Evolutionary conservation across 164 flowering plant species (phyloP).

Genomic region (Vitis amurensis): DNA sequence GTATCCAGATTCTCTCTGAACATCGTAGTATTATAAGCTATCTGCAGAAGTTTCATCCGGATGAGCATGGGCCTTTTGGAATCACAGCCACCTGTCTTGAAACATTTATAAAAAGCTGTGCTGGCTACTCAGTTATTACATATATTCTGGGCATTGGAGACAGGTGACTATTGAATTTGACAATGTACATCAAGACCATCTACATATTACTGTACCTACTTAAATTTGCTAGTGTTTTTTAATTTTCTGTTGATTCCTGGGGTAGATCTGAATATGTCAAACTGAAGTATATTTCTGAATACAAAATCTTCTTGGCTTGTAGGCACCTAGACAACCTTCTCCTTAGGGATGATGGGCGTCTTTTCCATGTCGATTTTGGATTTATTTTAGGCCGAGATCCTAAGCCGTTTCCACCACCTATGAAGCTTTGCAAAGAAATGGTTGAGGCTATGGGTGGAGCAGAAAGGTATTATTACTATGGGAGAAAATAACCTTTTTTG

Average conservation of each 20-base stretch:
- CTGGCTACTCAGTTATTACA: conserved; percentile 98
- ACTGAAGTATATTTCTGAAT: neutral
- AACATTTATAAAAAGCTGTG: conserved; percentile 98
- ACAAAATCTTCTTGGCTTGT: conserved; percentile 19
- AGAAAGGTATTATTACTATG: conserved; percentile 59
- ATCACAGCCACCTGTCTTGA: conserved; percentile 98
- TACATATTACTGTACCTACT: neutral
- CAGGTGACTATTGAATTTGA: conserved; percentile 49
- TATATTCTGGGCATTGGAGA: conserved; percentile 97
- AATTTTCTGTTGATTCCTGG: neutral
- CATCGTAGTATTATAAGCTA: conserved; percentile 92
- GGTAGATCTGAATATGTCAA: neutral
- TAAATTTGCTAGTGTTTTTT: neutral
- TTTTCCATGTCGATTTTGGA: conserved; percentile 99
- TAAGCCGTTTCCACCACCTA: conserved; percentile 99
- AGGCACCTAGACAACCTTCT: conserved; percentile 99
- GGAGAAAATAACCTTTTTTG: no score
- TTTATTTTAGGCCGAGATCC: conserved; percentile 97
- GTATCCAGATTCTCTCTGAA: conserved; percentile 79
- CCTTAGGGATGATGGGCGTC: conserved; percentile 91
- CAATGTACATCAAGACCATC: neutral
- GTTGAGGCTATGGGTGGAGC: conserved; percentile 99
- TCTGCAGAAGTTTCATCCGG: conserved; percentile 97
- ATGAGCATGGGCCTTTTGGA: conserved; percentile 97
- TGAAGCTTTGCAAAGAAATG: conserved; percentile 99